Base-by-base conservation (phyloP, 352 stramenopile genomes). In the Hyphochytrium catenoides region DNA sequence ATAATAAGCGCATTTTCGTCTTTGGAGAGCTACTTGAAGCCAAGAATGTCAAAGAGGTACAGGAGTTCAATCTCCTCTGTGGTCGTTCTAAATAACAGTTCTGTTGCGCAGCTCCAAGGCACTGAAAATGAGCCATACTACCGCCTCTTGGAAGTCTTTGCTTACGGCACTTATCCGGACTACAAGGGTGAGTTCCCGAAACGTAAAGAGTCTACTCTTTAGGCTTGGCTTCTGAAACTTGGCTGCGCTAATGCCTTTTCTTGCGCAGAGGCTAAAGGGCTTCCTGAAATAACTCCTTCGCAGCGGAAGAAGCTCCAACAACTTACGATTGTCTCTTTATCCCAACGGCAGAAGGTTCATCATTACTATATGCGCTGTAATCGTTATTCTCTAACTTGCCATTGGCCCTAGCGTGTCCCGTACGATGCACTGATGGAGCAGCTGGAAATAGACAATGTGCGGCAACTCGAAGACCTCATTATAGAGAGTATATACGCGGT, bases 401-500 rank as follows among this genome's bases (percentile, higher is more conserved):
- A 17, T 0, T 5, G 12, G 17, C 3, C 20, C 16, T 29, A 81
- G 66, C 71, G 70, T 23, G 67, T 84, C 17, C 64, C 66, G 27
- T 91, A 91, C 41, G 51, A 57, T 12, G 66, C 52, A 35, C 46
- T 92, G 26, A 64, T 79, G 53, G 51, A 60, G 31, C 61, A 60
- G 24, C 48, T 92, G 22, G 66, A 62, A 31, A 59, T 92, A 17
- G 36, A 56, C 15, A 71, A 62, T 14, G 58, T 88, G 14, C 68
- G 76, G 23, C 69, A 86, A 22, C 60, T 92, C 14, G 77, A 92
- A 57, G 77, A 91, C 47, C 62, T 91, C 22, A 59, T 92, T 17
- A 90, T 92, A 34, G 74, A 91, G 26, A 76, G 70, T 16, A 90
- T 92, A 26, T 91, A 92, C 52, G 79, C 71, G 8, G 76, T 84